Evolutionary conservation across 768 basidiomycete genomes (phyloP).

Genomic region (Naganishia vaughanmartiniae): DNA sequence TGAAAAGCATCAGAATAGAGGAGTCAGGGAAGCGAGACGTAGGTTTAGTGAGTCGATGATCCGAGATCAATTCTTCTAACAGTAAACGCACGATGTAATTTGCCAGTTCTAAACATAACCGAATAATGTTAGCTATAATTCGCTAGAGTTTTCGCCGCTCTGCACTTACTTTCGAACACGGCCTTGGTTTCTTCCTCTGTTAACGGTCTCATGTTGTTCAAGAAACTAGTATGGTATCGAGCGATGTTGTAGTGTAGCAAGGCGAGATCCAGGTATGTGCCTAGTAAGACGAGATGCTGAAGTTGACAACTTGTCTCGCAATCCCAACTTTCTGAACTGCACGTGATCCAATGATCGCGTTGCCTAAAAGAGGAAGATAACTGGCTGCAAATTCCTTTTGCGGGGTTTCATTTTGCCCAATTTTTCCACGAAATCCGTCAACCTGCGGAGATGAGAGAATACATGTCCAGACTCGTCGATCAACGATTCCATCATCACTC

Average conservation of each 20-base stretch:
- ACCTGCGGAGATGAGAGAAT: neutral
- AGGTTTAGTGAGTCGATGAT: neutral
- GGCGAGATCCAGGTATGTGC: too few relatives aligned
- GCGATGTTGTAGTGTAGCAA: neutral
- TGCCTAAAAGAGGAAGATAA: too few relatives aligned
- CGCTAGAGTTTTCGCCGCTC: neutral
- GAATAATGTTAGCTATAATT: neutral
- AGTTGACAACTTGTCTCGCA: neutral
- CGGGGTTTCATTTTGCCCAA: too few relatives aligned
- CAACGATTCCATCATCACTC: slow-evolving; percentile 1
- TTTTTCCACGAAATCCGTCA: too few relatives aligned
- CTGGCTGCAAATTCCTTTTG: neutral
- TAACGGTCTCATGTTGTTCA: slow-evolving; percentile 74
- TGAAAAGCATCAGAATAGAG: neutral
- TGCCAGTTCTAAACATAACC: slow-evolving; percentile 62
- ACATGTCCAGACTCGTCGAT: neutral
- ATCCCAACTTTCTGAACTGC: slow-evolving; percentile 4
- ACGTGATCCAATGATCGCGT: neutral
- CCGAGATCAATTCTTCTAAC: neutral
- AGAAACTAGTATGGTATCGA: neutral
- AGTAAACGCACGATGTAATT: slow-evolving; percentile 78
- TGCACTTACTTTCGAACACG: slow-evolving; percentile 69
- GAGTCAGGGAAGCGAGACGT: neutral
- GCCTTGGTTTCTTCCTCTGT: slow-evolving; percentile 96
- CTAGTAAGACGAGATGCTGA: too few relatives aligned